A percentile compares a stretch with the other conserved stretches of the same genome.
Evolutionary conservation across 108 stramenopile species (phyloP).

Genomic region (Skeletonema tropicum): DNA sequence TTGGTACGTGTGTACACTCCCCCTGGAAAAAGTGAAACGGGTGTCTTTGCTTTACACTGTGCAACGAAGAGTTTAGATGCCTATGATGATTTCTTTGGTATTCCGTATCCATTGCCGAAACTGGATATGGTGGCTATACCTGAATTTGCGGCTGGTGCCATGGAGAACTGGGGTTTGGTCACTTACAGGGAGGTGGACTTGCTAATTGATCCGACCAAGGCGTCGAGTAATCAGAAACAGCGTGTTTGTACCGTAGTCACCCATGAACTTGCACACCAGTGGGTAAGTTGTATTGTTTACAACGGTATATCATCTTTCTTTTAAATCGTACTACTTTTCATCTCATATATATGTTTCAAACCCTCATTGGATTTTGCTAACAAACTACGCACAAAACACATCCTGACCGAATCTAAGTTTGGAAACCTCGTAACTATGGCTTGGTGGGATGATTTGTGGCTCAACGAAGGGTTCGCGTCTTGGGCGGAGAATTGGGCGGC

Average conservation of each 20-base stretch:
- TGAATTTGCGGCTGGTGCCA: conserved; percentile 95
- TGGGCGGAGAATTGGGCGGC: conserved; percentile 91
- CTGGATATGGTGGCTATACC: conserved; percentile 96
- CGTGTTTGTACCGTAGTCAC: conserved; percentile 96
- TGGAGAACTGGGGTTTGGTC: conserved; percentile 95
- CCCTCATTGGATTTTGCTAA: no score
- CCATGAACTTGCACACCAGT: conserved; percentile 97
- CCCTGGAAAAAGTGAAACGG: conserved; percentile 82
- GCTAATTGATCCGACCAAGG: conserved; percentile 87
- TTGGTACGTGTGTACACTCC: conserved; percentile 92
- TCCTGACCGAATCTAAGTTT: conserved; percentile 59
- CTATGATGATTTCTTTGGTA: conserved; percentile 88
- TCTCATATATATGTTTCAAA: no score
- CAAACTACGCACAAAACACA: no score
- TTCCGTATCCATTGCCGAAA: conserved; percentile 95
- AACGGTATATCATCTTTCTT: no score
- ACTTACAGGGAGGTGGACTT: conserved; percentile 90
- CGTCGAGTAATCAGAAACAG: conserved; percentile 75
- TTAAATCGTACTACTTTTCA: no score
- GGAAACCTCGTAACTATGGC: conserved; percentile 97
- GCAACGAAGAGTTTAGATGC: conserved; percentile 80
- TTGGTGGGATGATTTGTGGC: conserved; percentile 98
- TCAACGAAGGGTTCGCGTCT: conserved; percentile 97
- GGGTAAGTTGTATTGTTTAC: conserved; percentile 75
- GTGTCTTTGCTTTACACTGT: conserved; percentile 88